Base-by-base conservation (phyloP, 1,284 basidiomycete species). In the Tranzscheliella williamsii region DNA sequence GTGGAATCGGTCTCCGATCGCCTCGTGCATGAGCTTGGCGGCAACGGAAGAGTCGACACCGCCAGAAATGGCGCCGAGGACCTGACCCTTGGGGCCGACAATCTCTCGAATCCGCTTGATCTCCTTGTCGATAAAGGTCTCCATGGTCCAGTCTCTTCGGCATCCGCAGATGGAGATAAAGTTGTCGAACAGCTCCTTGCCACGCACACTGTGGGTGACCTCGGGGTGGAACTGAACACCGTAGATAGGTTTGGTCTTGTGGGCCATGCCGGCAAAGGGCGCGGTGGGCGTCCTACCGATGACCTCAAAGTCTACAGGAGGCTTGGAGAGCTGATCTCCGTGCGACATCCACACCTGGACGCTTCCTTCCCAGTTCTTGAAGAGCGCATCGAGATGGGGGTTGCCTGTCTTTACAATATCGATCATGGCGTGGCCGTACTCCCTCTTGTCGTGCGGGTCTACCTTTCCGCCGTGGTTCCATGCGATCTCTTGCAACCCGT, bases 221-320 rank as follows among this genome's bases (percentile, higher is more conserved):
- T 99, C 95, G 2, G 95, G 91, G 79, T 99, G 95, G 83, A 98
- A 99, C 77, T 99, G 94, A 40, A 98, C 94, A 27, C 95, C 95
- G 71, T 90, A 99, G 78, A 96, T 84, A 1, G 90, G 88, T 76
- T 90, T 91, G 9, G 85, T 82, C 74, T 91, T 82, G 81, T 99
- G 95, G 2, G 91, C 91, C 58, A 98, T 86, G 5, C 93, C 93
- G 6, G 93, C 93, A 75, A 84, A 98, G 0, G 94, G 94, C 1
- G 94, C 93, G 2, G 87, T 89, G 23, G 84, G 81, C 1, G 95
- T 99, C 47, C 84, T 84, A 6, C 91, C 95, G 65, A 98, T 89
- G 64, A 90, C 84, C 73, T 90, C 85, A 80, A 97, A 99, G 70
- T 87, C 81, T 0, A 86, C 81, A 17, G 95, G 95, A 7, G 88